These are phyloP conservation scores for Leccinum solheimii DNA, from an alignment of 1,284 basidiomycete genomes.

Conservation along the genomic window DNA sequence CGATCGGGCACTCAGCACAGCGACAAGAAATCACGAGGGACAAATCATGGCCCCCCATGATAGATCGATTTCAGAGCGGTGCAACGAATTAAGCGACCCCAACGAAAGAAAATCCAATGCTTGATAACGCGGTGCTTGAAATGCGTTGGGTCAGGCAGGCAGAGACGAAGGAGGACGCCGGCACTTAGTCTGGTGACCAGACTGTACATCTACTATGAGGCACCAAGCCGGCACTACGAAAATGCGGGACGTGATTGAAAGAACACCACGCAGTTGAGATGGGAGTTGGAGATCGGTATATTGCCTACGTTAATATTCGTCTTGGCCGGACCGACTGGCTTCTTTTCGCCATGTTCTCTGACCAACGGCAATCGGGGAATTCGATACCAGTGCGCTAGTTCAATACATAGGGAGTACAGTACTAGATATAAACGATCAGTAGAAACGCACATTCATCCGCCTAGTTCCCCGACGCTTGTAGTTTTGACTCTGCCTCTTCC, in stretches of 20 bases:
- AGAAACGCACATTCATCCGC: not conserved
- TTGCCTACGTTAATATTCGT: no score
- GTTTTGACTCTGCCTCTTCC: conserved; percentile 9
- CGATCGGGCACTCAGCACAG: not conserved
- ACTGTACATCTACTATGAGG: no score
- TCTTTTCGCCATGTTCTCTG: no score
- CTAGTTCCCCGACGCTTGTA: not conserved
- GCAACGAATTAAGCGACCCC: not conserved
- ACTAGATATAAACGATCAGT: not conserved
- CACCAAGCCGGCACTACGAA: not conserved
- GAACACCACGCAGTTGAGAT: not conserved
- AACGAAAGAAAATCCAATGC: not conserved
- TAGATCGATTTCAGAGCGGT: not conserved
- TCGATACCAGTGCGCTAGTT: not conserved
- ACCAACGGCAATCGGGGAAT: no score
- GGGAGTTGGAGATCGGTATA: no score
- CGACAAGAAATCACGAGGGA: not conserved
- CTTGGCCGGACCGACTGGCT: no score
- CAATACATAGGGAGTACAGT: no score
- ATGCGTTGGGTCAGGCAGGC: not conserved
- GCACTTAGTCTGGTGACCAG: no score
- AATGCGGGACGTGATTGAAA: not conserved
- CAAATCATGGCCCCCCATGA: not conserved
- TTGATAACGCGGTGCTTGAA: not conserved
- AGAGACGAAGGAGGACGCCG: not conserved